Evolutionary conservation across 345 rosid genomes (phyloP).

Genomic region (Eucalyptus leucophloia): DNA sequence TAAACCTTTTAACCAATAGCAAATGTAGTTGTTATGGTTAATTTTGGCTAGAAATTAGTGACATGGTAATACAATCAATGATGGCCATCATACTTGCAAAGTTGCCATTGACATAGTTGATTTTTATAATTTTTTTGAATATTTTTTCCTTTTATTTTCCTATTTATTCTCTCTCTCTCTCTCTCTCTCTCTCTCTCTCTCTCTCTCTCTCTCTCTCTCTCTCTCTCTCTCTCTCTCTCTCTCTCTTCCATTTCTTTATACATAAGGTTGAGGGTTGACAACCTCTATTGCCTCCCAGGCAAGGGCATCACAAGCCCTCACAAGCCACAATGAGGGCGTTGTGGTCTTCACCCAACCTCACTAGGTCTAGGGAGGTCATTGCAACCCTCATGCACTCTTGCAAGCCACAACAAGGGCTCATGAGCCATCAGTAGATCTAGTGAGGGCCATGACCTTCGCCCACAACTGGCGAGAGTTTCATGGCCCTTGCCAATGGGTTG

Average conservation of each 20-base stretch:
- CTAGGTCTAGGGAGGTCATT: no score
- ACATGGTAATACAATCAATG: neutral
- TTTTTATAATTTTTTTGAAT: neutral
- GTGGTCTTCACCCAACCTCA: neutral
- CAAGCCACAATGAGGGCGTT: neutral
- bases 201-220: no score
- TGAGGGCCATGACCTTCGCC: neutral
- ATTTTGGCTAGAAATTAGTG: neutral
- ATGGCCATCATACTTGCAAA: no score
- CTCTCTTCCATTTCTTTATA: neutral
- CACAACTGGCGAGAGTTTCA: neutral
- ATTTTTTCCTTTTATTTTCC: neutral
- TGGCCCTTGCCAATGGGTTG: neutral
- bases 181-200: no score
- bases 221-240: no score
- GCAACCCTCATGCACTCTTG: neutral
- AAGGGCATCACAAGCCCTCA: neutral
- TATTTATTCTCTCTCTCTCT: rapidly evolving
- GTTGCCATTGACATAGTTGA: neutral
- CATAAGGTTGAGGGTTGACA: rapidly evolving
- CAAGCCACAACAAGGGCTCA: neutral
- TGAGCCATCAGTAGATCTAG: neutral
- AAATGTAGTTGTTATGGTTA: neutral
- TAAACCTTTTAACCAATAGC: neutral
- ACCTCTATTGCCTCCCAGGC: neutral